Evolutionary conservation across 345 rosid genomes (phyloP), one percentile per base, ranked within the genome.

Genomic region (Durio zibethinus): DNA sequence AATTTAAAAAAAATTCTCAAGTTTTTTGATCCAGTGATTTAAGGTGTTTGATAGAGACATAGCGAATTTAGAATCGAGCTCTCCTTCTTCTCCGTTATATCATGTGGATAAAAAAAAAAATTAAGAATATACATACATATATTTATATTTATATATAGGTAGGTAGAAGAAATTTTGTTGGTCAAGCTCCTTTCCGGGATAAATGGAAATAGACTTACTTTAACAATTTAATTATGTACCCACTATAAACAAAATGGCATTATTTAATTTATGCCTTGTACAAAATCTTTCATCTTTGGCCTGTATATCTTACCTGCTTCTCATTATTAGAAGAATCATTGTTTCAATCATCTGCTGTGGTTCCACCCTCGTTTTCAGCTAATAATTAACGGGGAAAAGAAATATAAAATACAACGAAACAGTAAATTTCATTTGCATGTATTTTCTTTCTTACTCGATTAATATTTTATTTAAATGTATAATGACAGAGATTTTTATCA

Each of bases 341-440:
- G 23, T 61, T 74, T 18, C 42, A 74, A 27, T 23, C 53, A 15
- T 73, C 48, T 7, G 71, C 4, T 27, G 9, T 2, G 15, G 11
- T 70, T 70, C n/a, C 59, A 15, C 56, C 16, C 47, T 43, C 74
- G 11, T 6, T 48, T 70, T 52, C 11, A 15, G 21, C 12, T 7
- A 16, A 6, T 21, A 43, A 14, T 20, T 57, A 57, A 57, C 3
- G 3, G 4, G 1, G 5, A 66, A n/a, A n/a, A 5, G 4, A 38
- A 20, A 9, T 7, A n/a, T 0, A 9, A 9, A 35, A 18, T n/a
- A n/a, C n/a, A n/a, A n/a, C n/a, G 0, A n/a, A 10, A 50, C 8
- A 48, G 4, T 29, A 20, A 48, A 71, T 62, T 75, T 36, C 72
- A 33, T 47, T 47, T 48, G 72, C 72, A 75, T 35, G 36, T 75